Conservation (phyloP, 805 yeast species). For the Ogataea henricii region DNA sequence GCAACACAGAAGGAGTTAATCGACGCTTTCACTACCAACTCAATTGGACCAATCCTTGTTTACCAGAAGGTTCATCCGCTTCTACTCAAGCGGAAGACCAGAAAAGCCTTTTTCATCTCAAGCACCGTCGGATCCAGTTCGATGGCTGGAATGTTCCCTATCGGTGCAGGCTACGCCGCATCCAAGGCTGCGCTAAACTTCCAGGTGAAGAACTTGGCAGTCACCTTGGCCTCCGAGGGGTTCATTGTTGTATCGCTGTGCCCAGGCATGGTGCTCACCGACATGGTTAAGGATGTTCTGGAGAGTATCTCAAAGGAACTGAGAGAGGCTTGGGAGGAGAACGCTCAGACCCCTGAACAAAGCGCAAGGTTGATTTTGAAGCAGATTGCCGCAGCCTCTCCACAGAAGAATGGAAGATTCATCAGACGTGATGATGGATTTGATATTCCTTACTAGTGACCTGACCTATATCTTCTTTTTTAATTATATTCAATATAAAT, state of each 20-base stretch:
- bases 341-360: not conserved
- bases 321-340: not conserved
- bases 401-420: conserved; percentile 3
- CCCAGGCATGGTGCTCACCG: conserved; percentile 15
- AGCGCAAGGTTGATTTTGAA: not conserved
- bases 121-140: conserved; percentile 33
- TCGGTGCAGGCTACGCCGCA: conserved; percentile 32
- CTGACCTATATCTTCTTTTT: too few relatives aligned
- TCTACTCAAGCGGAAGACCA: conserved; percentile 26
- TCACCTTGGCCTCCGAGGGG: conserved; percentile 29
- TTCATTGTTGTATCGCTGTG: conserved; percentile 9
- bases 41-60: conserved; percentile 37
- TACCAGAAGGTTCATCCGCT: conserved; percentile 34
- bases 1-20: not conserved
- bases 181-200: conserved; percentile 42
- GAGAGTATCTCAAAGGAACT: not conserved
- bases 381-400: not conserved
- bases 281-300: conserved; percentile 2
- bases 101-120: conserved; percentile 35
- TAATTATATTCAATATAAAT: too few relatives aligned
- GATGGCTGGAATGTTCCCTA: conserved; percentile 23
- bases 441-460: not conserved
- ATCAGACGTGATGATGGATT: conserved; percentile 24
- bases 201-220: conserved; percentile 28
- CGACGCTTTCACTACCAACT: conserved; percentile 22